Conservation (phyloP, 345 rosid genomes). For the Combretum micranthum region DNA sequence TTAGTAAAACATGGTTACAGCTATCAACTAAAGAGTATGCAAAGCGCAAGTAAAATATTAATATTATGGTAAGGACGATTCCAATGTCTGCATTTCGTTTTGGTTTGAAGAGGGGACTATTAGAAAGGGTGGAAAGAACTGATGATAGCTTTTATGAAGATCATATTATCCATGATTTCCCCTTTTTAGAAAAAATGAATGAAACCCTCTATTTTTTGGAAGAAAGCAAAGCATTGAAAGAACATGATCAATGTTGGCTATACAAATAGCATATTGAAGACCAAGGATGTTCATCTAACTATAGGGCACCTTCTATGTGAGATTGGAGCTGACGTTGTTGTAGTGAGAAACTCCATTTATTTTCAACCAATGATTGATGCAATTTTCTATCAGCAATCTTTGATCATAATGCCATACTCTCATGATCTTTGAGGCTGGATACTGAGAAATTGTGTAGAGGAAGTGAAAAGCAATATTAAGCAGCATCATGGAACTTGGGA, state of each 20-base stretch:
- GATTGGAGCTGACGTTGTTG: slow-evolving; percentile 57
- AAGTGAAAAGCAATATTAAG: slow-evolving; percentile 44
- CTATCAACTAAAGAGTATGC: too few relatives aligned
- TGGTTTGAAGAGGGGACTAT: too few relatives aligned
- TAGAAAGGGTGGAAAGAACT: neutral
- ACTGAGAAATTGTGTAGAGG: slow-evolving; percentile 58
- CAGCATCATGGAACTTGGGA: slow-evolving; percentile 30
- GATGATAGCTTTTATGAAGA: too few relatives aligned
- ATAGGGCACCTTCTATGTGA: slow-evolving; percentile 55
- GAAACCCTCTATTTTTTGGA: slow-evolving; percentile 21
- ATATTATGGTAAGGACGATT: too few relatives aligned
- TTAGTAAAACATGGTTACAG: too few relatives aligned
- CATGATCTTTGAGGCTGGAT: slow-evolving; percentile 65
- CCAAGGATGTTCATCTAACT: slow-evolving; percentile 34
- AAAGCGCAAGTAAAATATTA: too few relatives aligned
- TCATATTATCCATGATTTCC: too few relatives aligned
- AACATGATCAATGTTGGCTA: slow-evolving; percentile 19
- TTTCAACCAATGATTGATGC: slow-evolving; percentile 53
- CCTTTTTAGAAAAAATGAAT: too few relatives aligned
- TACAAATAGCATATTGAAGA: slow-evolving; percentile 24
- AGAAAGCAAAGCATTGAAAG: slow-evolving; percentile 15
- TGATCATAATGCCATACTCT: slow-evolving; percentile 31
- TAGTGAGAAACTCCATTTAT: slow-evolving; percentile 41
- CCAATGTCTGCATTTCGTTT: too few relatives aligned
- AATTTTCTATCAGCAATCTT: slow-evolving; percentile 39